phyloP scores from a whole-genome alignment of 2,329 filamentous ascomycete genomes.

The Trichophaea hybrida region DNA sequence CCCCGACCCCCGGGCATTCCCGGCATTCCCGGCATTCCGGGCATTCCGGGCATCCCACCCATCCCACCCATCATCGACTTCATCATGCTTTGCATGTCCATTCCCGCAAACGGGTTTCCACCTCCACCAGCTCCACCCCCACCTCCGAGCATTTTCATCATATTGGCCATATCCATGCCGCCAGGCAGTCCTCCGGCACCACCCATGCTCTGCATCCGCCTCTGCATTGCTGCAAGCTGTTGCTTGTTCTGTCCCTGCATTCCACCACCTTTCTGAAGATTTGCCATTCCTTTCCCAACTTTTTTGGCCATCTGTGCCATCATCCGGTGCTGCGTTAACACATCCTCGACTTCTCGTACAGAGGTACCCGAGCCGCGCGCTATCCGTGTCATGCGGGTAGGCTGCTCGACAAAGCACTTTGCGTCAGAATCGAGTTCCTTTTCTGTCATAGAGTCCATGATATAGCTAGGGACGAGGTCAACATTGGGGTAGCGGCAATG shows the following conservation, averaged over 20 bases:
- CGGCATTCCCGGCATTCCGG: conserved; percentile 3
- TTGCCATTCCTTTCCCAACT: conserved; percentile 95
- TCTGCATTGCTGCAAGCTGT: conserved; percentile 95
- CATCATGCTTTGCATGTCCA: conserved; percentile 39
- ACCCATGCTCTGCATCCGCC: conserved; percentile 59
- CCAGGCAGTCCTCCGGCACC: conserved; percentile 41
- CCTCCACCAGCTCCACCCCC: conserved; percentile 39
- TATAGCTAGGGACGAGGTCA: conserved; percentile 42
- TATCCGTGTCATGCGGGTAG: conserved; percentile 80
- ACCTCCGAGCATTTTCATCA: conserved; percentile 55
- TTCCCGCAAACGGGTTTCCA: conserved; percentile 38
- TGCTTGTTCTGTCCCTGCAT: conserved; percentile 89
- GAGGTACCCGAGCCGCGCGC: conserved; percentile 77
- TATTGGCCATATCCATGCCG: conserved; percentile 29
- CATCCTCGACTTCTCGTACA: conserved; percentile 68
- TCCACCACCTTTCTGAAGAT: conserved; percentile 73
- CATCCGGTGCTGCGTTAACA: conserved; percentile 95
- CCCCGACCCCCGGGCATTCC: not conserved
- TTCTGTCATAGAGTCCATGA: conserved; percentile 94
- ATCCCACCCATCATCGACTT: conserved; percentile 61
- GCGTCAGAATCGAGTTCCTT: conserved; percentile 93
- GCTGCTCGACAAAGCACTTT: conserved; percentile 84
- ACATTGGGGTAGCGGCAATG: not conserved
- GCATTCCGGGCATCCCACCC: conserved; percentile 34
- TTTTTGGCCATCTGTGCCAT: conserved; percentile 99